Evolutionary conservation across 139 green algal genomes (phyloP).

Genomic region (Chlorella sp.): DNA sequence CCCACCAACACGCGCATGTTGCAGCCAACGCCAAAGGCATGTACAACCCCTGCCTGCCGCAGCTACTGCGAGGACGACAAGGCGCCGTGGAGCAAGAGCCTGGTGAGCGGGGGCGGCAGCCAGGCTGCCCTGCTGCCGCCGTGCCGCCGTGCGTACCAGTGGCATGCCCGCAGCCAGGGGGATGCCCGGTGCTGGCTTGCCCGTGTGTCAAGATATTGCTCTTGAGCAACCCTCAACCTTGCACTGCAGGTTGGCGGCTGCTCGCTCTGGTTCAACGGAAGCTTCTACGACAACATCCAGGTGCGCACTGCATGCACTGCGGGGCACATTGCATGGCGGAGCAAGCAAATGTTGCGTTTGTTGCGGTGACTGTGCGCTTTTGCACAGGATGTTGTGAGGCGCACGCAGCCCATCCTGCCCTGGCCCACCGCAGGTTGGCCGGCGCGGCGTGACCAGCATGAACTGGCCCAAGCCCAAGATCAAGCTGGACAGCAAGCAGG

Average conservation of each 20-base stretch:
- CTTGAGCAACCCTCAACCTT: background rate
- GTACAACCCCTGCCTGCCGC: background rate
- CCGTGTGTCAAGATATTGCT: too few species aligned
- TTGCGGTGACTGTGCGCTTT: too few species aligned
- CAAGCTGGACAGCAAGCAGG: conserved; percentile 59
- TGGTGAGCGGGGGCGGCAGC: background rate
- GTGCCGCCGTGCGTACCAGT: background rate
- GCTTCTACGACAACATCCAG: conserved; percentile 72
- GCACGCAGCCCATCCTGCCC: too few species aligned
- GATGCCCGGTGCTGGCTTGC: background rate
- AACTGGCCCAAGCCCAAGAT: conserved; percentile 87
- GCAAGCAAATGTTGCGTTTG: too few species aligned
- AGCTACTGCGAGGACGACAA: conserved; percentile 41
- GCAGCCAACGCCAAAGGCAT: too few species aligned
- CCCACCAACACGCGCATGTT: too few species aligned
- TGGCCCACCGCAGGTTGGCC: background rate
- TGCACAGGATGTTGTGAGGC: too few species aligned
- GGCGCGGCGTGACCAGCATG: conserved; percentile 66
- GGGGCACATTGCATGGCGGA: too few species aligned
- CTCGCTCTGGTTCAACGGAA: conserved; percentile 56
- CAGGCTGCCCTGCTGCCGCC: background rate
- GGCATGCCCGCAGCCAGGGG: background rate
- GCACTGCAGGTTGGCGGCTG: conserved; percentile 10
- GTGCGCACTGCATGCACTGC: too few species aligned
- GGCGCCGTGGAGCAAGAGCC: conserved; percentile 28